Evolutionary conservation across 1,284 basidiomycete species (phyloP).

Genomic region (Ustilago hordei): DNA sequence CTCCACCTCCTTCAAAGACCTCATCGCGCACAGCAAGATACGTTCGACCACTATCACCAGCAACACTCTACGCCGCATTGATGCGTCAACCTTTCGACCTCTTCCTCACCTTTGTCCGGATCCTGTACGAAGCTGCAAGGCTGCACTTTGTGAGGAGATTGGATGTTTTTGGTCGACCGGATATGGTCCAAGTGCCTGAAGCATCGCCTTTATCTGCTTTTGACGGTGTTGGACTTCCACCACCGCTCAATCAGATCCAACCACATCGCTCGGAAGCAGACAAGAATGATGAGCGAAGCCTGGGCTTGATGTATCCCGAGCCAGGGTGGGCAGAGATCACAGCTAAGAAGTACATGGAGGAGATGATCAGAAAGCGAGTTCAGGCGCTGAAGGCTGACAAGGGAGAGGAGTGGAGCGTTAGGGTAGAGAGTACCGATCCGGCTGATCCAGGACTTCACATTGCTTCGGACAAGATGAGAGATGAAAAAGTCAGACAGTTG

Average conservation of each 20-base stretch:
- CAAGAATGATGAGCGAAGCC: background rate
- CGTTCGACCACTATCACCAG: slow-evolving; percentile 71
- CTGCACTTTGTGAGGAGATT: slow-evolving; percentile 77
- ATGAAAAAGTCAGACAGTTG: slow-evolving; percentile 2
- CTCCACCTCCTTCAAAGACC: background rate
- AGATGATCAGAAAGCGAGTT: slow-evolving; percentile 10
- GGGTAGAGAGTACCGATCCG: slow-evolving; percentile 28
- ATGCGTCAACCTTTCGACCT: slow-evolving; percentile 74
- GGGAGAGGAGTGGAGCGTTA: slow-evolving; percentile 17
- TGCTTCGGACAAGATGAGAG: background rate
- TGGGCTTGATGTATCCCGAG: slow-evolving; percentile 34
- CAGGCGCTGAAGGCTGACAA: slow-evolving; percentile 12
- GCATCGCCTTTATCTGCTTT: background rate
- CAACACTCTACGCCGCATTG: slow-evolving; percentile 72
- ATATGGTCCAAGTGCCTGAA: slow-evolving; percentile 67
- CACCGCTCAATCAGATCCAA: slow-evolving; percentile 46
- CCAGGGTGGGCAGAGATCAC: slow-evolving; percentile 23
- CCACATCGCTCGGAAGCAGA: slow-evolving; percentile 19
- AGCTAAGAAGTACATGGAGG: slow-evolving; percentile 22
- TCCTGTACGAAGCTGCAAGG: slow-evolving; percentile 77
- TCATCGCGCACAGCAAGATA: background rate
- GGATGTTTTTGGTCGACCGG: slow-evolving; percentile 77
- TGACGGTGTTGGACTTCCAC: slow-evolving; percentile 41
- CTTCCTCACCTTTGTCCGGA: slow-evolving; percentile 76
- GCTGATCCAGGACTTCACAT: slow-evolving; percentile 22